phyloP scores from a whole-genome alignment of 306 rosid genomes.

The Oxytropis ochrocephala region DNA sequence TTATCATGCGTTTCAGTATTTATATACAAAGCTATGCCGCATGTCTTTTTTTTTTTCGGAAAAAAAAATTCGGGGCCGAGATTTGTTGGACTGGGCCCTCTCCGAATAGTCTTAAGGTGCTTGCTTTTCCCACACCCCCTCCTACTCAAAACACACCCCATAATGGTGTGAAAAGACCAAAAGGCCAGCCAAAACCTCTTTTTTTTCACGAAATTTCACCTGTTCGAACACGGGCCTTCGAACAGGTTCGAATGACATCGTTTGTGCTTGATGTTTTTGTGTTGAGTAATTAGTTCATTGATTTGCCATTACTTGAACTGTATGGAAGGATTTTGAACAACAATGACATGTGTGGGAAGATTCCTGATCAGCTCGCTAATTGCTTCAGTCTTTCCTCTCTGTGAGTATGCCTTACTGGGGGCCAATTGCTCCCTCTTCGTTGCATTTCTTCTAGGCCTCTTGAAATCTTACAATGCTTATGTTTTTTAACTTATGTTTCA shows the following conservation, averaged over 20 bases:
- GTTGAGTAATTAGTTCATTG: neutral
- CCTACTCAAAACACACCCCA: no score
- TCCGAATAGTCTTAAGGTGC: no score
- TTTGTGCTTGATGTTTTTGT: neutral
- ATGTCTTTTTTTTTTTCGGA: neutral
- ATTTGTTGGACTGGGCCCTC: neutral
- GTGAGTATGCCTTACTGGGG: slow-evolving; percentile 40
- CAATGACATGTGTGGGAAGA: slow-evolving; percentile 51
- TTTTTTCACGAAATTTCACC: no score
- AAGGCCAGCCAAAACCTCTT: no score
- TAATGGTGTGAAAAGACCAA: no score
- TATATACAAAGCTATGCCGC: neutral
- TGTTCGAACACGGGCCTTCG: no score
- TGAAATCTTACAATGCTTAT: neutral
- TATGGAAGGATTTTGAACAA: slow-evolving; percentile 54
- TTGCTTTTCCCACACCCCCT: no score
- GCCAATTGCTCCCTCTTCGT: neutral
- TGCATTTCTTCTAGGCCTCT: neutral
- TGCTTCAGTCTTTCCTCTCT: slow-evolving; percentile 65
- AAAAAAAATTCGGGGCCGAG: neutral
- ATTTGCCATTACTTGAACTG: neutral
- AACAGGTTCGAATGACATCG: no score
- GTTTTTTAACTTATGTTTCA: neutral
- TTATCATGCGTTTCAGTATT: neutral
- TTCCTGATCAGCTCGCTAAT: slow-evolving; percentile 73